Base-by-base conservation (phyloP, 2,329 filamentous ascomycete genomes). In the Fusarium praegraminearum region DNA sequence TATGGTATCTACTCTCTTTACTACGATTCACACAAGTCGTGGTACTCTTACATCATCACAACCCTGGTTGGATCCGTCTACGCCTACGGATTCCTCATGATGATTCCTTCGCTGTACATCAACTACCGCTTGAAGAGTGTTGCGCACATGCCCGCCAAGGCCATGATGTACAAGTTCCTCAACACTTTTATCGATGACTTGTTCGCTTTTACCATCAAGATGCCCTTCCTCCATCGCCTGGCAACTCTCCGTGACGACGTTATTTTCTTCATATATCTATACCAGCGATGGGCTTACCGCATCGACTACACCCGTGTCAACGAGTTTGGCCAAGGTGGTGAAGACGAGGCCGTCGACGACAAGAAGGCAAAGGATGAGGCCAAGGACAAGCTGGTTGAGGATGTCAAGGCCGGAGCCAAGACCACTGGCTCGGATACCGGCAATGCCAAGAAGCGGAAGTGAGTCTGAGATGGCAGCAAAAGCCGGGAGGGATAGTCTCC, bases 111-210 rank as follows among this genome's bases (percentile, higher is more conserved):
- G 63, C 85, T 99, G 35, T 99, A 98, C 84, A 99, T 99, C 89
- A 99, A 99, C 86, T 99, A 99, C 85, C 91, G 95, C 15, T 89
- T 99, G 73, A 97, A 95, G 86, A 91, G 90, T 72, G 93, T 98
- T 35, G 96, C 96, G 13, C 96, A 99, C 82, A 97, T 99, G 95
- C 94, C 96, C 2, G 93, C 87, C 72, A 95, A 93, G 83, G 94
- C 96, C 49, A 96, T 99, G 93, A 95, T 91, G 79, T 98, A 98
- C 87, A 98, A 98, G 83, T 97, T 97, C 82, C 84, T 98, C 71
- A 98, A 98, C 83, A 98, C 96, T 7, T 99, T 99, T 80, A 98
- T 99, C 79, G 96, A 99, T 80, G 96, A 99, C 78, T 85, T 99
- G 33, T 99, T 99, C 77, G 96, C 96, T 3, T 99, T 98, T 77